Conservation (phyloP, 352 stramenopile genomes). For the Discostella stelligera region DNA sequence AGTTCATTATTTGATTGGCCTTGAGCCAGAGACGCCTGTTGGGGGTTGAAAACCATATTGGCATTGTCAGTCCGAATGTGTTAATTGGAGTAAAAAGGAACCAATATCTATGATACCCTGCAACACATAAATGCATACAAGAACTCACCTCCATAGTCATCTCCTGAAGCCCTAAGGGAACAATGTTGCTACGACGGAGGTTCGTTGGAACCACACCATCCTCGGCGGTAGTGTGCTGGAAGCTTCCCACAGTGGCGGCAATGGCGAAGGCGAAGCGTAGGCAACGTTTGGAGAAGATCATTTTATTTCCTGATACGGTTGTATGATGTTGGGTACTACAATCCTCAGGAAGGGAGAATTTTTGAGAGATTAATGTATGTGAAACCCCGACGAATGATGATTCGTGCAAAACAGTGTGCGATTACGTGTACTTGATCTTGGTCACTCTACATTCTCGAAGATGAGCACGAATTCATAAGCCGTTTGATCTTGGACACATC, state of each 20-base stretch:
- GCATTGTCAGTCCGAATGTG: background rate
- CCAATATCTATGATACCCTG: background rate
- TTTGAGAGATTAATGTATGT: background rate
- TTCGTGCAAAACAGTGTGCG: background rate
- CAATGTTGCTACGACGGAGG: background rate
- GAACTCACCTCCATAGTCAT: background rate
- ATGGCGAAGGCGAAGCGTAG: background rate
- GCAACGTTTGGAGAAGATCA: background rate
- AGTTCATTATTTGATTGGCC: background rate
- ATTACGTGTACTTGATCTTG: background rate
- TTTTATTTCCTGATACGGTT: background rate
- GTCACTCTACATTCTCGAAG: background rate
- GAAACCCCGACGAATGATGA: background rate
- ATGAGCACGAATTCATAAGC: background rate
- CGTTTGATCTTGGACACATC: background rate
- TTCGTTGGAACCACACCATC: background rate
- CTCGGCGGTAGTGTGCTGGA: background rate
- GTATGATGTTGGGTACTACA: background rate
- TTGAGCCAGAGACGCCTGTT: background rate
- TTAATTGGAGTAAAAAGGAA: no score
- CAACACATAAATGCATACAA: background rate
- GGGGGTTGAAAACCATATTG: background rate
- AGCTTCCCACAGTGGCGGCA: background rate
- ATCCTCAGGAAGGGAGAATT: background rate
- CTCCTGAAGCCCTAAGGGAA: background rate